phyloP scores from a whole-genome alignment of 2,329 filamentous ascomycete genomes.

The Fusarium austroafricanum region DNA sequence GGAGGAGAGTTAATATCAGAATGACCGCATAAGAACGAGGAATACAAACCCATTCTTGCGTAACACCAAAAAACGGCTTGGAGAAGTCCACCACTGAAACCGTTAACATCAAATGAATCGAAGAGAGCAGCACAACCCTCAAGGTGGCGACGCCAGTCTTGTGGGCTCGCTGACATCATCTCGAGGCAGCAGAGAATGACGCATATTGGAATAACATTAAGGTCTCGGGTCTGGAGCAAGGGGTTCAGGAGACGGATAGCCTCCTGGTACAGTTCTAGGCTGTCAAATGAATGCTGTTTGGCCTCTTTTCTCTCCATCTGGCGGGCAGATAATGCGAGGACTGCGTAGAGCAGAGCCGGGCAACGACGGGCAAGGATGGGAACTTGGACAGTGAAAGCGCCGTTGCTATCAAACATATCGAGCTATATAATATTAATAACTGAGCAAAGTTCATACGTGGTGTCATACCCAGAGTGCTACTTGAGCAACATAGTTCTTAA shows the following conservation, averaged over 20 bases:
- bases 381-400: conserved; percentile 64
- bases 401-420: conserved; percentile 67
- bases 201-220: conserved; percentile 53
- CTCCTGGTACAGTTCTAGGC: conserved; percentile 66
- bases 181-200: conserved; percentile 56
- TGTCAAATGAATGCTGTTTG: conserved; percentile 59
- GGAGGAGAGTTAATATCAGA: conserved; percentile 4
- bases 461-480: conserved; percentile 62
- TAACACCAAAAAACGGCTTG: conserved; percentile 71
- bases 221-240: conserved; percentile 49
- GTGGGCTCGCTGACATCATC: conserved; percentile 56
- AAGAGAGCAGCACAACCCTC: conserved; percentile 69
- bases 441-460: background rate
- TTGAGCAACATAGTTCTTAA: conserved; percentile 64
- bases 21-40: background rate
- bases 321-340: conserved; percentile 66
- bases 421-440: conserved; percentile 51
- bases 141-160: conserved; percentile 66
- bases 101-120: conserved; percentile 63
- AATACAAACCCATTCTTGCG: conserved; percentile 62
- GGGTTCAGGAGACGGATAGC: conserved; percentile 59
- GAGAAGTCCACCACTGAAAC: conserved; percentile 62
- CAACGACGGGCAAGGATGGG: conserved; percentile 61
- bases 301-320: conserved; percentile 64
- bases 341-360: conserved; percentile 60